Percentiles rank a stretch among this genome's conserved stretches.
phyloP scores from a whole-genome alignment of 345 rosid genomes.

The Conringia planisiliqua region DNA sequence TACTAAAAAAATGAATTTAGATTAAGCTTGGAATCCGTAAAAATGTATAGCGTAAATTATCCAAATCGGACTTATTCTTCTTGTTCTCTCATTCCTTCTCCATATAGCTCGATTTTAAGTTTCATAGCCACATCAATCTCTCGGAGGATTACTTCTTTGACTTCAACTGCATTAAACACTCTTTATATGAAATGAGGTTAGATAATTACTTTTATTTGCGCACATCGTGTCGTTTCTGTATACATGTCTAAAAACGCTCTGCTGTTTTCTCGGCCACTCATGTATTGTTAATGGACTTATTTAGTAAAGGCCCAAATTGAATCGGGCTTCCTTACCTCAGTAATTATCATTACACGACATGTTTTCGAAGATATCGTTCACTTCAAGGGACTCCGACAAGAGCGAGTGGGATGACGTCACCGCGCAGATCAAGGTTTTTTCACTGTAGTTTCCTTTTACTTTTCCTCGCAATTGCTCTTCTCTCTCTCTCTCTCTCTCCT shows the following conservation, averaged over 20 bases:
- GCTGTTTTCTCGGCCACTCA: not conserved
- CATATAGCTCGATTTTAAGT: too few species aligned
- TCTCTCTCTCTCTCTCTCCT: not conserved
- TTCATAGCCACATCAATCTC: too few species aligned
- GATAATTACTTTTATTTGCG: too few species aligned
- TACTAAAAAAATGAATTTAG: too few species aligned
- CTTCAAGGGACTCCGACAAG: constrained; percentile 1
- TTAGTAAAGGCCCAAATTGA: not conserved
- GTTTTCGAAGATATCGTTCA: not conserved
- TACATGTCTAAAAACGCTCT: not conserved
- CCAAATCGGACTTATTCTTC: too few species aligned
- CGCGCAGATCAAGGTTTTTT: not conserved
- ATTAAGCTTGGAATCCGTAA: too few species aligned
- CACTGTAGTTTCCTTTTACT: constrained; percentile 17
- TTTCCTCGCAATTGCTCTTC: not conserved
- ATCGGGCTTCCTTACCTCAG: not conserved
- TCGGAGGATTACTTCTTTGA: too few species aligned
- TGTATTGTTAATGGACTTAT: not conserved
- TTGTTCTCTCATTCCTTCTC: too few species aligned
- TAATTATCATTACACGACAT: not conserved
- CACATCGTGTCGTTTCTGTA: not conserved
- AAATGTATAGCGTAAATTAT: too few species aligned
- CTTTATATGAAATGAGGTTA: too few species aligned
- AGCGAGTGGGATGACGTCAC: constrained; percentile 27
- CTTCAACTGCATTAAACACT: too few species aligned